Evolutionary conservation across 805 yeast genomes (phyloP), one percentile per base, ranked within the genome.

Genomic region (Teunomyces lycoperdinae): DNA sequence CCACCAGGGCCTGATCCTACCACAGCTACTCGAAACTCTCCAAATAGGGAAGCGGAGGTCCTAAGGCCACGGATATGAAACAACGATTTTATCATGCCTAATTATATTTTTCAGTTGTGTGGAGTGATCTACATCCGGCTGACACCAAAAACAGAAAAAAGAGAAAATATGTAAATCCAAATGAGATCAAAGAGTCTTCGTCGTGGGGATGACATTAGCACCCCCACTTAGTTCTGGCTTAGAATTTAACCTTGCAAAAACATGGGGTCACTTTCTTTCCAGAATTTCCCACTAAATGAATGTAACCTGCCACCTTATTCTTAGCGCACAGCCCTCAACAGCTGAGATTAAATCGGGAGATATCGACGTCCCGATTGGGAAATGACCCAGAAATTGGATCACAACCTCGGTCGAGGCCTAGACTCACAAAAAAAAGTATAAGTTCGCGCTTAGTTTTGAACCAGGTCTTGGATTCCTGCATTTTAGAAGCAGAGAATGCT

Each of bases 1-100:
- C 96, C 97, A 0, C 97, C 91, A 0, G 99, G 99, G 0, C 99
- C 99, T 0, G 97, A 80, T 1, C 99, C 99, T 3, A 94, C 81
- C 5, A 94, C 79, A 0, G 97, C 96, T 9, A 88, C 74, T 10
- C 45, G 31, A 10, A 29, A 40, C 34, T 29, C 27, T 6, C 11
- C 17, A 11, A 20, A 17, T 16, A 39, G n/a, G 7, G 7, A 27
- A 5, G 42, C 30, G 9, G 41, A 10, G 14, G 41, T 38, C 14
- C 16, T 3, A 11, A 38, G 9, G 14, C 30, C 6, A 9, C 41
- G 41, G 5, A 9, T n/a, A 9, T 38, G 41, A 7, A 24, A 38
- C 11, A 26, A 26, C n/a, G 16, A 7, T 16, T 26, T 38, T 20
- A 38, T n/a, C 41, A 38, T 38, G 27, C 10, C 16, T n/a, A n/a